phyloP scores from a whole-genome alignment of 2,329 filamentous ascomycete genomes.

The Fusarium xyrophilum region DNA sequence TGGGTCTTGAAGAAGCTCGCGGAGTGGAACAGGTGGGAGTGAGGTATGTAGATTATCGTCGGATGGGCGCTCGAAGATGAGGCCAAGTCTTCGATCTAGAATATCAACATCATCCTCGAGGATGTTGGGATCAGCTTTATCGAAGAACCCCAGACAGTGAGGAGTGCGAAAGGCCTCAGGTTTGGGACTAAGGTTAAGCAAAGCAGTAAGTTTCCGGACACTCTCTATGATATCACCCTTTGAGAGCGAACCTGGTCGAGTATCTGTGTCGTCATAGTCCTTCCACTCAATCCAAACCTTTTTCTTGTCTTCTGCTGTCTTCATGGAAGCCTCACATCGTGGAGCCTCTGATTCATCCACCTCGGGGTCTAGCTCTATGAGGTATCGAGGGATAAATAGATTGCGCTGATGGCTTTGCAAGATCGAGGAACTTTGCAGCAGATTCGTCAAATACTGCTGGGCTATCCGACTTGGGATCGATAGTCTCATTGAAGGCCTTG shows the following conservation, averaged over 20 bases:
- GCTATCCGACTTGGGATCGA: slow-evolving; percentile 47
- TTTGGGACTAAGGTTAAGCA: slow-evolving; percentile 56
- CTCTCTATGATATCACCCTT: slow-evolving; percentile 53
- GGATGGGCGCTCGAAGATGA: slow-evolving; percentile 60
- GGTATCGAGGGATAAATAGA: slow-evolving; percentile 46
- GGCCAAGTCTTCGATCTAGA: slow-evolving; percentile 55
- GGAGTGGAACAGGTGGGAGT: slow-evolving; percentile 55
- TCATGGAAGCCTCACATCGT: slow-evolving; percentile 52
- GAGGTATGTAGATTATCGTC: slow-evolving; percentile 47
- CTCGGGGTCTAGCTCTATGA: slow-evolving; percentile 45
- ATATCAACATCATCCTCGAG: slow-evolving; percentile 51
- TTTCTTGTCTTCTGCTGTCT: slow-evolving; percentile 45
- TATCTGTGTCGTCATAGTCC: slow-evolving; percentile 52
- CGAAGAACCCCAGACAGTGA: slow-evolving; percentile 59
- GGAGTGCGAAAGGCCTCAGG: slow-evolving; percentile 58
- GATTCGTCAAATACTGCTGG: slow-evolving; percentile 46
- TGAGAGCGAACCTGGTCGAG: slow-evolving; percentile 48
- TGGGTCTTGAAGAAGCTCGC: slow-evolving; percentile 51
- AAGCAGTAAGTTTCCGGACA: slow-evolving; percentile 55
- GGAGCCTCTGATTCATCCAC: slow-evolving; percentile 46
- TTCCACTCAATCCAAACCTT: slow-evolving; percentile 61
- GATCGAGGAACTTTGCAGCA: slow-evolving; percentile 49
- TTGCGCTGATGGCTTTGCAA: slow-evolving; percentile 46
- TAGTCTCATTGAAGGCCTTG: slow-evolving; percentile 59
- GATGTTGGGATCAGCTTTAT: slow-evolving; percentile 49